phyloP scores from a whole-genome alignment of 2,329 filamentous ascomycete species.

The Ceratocystis smalleyi region DNA sequence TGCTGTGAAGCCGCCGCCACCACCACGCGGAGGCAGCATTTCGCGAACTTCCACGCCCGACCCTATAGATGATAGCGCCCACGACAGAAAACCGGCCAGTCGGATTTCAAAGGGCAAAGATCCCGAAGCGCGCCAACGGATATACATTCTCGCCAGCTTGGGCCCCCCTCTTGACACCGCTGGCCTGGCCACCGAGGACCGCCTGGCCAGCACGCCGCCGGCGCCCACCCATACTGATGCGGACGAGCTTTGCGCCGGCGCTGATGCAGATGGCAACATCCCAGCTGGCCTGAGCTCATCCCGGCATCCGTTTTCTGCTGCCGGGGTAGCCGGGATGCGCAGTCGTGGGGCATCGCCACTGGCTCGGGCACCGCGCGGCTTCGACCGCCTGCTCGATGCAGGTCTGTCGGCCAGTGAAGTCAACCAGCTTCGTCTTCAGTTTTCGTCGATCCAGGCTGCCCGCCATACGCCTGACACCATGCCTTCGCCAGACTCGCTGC shows the following conservation, averaged over 20 bases:
- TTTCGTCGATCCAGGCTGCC: constrained; percentile 66
- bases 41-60: neutral
- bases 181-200: constrained; percentile 56
- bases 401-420: constrained; percentile 78
- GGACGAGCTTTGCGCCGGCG: neutral
- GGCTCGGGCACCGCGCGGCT: constrained; percentile 45
- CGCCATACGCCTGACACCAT: constrained; percentile 79
- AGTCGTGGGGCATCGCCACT: constrained; percentile 18
- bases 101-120: constrained; percentile 23
- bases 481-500: constrained; percentile 61
- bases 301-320: neutral
- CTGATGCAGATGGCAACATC: neutral
- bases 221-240: neutral
- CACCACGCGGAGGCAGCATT: constrained; percentile 15
- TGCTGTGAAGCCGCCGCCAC: constrained; percentile 40
- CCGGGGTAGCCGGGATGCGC: neutral
- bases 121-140: neutral
- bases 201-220: constrained; percentile 25
- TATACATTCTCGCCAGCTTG: constrained; percentile 10
- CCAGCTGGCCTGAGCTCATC: neutral
- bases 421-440: constrained; percentile 71
- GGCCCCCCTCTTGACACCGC: constrained; percentile 38
- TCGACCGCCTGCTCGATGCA: constrained; percentile 66
- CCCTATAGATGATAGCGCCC: neutral
- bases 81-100: neutral